Percentiles rank a stretch among this genome's conserved stretches.
phyloP scores from a whole-genome alignment of 2,329 filamentous ascomycete species.

The Nannizziopsis arthrosporioides region DNA sequence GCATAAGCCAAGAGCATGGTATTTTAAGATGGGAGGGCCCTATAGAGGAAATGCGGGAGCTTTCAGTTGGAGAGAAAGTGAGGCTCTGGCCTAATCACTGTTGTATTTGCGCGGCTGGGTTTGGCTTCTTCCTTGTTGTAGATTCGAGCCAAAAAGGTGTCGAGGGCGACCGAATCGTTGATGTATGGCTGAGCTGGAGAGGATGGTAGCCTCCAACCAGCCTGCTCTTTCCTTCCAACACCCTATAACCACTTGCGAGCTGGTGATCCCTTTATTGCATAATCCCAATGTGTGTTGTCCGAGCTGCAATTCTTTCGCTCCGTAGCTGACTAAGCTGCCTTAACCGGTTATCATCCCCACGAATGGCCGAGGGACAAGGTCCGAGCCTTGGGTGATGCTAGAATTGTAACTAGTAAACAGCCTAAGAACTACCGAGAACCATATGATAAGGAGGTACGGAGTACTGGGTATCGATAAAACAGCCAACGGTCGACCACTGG shows the following conservation, averaged over 20 bases:
- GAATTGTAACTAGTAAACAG: not conserved
- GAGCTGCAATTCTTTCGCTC: too few species aligned
- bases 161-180: conserved; percentile 16
- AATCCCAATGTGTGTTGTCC: not conserved
- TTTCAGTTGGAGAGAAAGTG: conserved; percentile 54
- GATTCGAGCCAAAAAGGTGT: conserved; percentile 41
- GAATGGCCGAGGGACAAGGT: not conserved
- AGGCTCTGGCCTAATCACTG: conserved; percentile 69
- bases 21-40: conserved; percentile 48
- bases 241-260: not conserved
- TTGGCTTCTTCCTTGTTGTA: conserved; percentile 60
- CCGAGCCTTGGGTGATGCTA: not conserved
- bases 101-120: conserved; percentile 61
- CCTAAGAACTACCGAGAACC: too few species aligned
- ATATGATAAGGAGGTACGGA: too few species aligned
- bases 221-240: not conserved
- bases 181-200: conserved; percentile 17
- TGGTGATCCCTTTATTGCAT: not conserved
- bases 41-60: conserved; percentile 35
- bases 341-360: not conserved
- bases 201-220: conserved; percentile 12
- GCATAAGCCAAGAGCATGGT: conserved; percentile 66
- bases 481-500: not conserved
- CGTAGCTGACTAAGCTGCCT: too few species aligned
- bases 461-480: too few species aligned